Base-by-base conservation (phyloP, 345 rosid species). In the Kernera saxatilis region DNA sequence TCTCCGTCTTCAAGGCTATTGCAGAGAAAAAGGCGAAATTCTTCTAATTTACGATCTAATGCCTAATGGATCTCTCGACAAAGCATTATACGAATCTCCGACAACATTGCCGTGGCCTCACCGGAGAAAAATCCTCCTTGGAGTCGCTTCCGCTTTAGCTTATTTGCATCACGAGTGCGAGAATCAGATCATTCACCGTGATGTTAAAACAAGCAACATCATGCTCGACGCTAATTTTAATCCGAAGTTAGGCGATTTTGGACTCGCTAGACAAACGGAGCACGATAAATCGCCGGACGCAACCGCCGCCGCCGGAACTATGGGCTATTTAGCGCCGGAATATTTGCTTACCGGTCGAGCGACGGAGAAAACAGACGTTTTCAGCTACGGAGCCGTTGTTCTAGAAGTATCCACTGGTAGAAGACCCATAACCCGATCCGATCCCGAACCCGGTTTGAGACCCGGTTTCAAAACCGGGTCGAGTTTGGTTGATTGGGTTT, bases 321-420 rank as follows among this genome's bases (percentile, higher is more conserved):
- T 95, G 99, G 99, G 99, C 18, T 95, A 95, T 57, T 78, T 95
- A 40, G 99, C 99, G 13, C 99, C 99, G 2, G 99, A 95, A 66
- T 95, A 95, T 71, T 77, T 95, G 5, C 57, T 84, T 5, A 95
- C 99, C 1, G 98, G 99, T 26, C 82, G 98, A 70, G 99, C 98
- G 0, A 81, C 87, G 0, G 99, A 91, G 57, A 89, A 92, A 78
- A 88, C 97, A 3, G 99, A 95, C 37, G 96, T 88, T 50, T 95
- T 86, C 35, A 95, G 99, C 72, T 95, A 82, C 19, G 99, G 99
- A 1, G 96, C 99, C 0, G 93, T 95, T 55, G 96, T 89, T 48
- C 79, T 95, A 10, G 99, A 95, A 50, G 99, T 95, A 40, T 84
- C 83, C 3, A 87, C 85, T 6, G 99, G 99, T 6, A 77, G 91